phyloP scores from a whole-genome alignment of 768 basidiomycete species.

The Lactarius quietus region DNA sequence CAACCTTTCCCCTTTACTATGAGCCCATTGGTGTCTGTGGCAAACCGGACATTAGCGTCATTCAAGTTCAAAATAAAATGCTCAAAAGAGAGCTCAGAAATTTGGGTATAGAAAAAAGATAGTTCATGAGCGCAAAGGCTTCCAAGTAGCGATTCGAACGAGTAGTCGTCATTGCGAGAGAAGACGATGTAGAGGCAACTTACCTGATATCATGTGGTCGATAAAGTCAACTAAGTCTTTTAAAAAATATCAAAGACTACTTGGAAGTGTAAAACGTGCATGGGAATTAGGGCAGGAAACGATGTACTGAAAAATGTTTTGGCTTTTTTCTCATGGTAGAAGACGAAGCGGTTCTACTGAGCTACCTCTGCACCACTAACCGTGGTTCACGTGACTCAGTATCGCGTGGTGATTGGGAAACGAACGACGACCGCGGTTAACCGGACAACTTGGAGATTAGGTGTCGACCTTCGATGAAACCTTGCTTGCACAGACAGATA shows the following conservation, averaged over 20 bases:
- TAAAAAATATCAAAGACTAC: not conserved
- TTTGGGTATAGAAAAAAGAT: conserved; percentile 55
- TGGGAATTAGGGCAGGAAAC: too few relatives aligned
- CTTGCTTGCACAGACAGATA: too few relatives aligned
- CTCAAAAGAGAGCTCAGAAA: conserved; percentile 17
- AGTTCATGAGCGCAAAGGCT: conserved; percentile 63
- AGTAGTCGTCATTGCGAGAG: not conserved
- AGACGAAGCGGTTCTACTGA: too few relatives aligned
- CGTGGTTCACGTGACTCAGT: too few relatives aligned
- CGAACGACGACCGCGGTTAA: too few relatives aligned
- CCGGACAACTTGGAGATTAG: too few relatives aligned
- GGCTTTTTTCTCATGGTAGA: too few relatives aligned
- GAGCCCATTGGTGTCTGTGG: not conserved
- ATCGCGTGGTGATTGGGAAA: too few relatives aligned
- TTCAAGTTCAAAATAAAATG: not conserved
- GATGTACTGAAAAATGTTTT: too few relatives aligned
- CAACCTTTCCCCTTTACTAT: too few relatives aligned
- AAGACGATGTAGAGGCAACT: not conserved
- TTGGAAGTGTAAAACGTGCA: not conserved
- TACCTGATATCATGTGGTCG: not conserved
- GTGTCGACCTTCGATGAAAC: too few relatives aligned
- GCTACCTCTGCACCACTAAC: too few relatives aligned
- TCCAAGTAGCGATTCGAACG: conserved; percentile 40
- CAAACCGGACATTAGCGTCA: not conserved
- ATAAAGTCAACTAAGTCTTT: not conserved